Percentiles rank a stretch among this genome's conserved stretches.
Evolutionary conservation across 2,329 filamentous ascomycete genomes (phyloP).

Genomic region (Coleophoma crateriformis): DNA sequence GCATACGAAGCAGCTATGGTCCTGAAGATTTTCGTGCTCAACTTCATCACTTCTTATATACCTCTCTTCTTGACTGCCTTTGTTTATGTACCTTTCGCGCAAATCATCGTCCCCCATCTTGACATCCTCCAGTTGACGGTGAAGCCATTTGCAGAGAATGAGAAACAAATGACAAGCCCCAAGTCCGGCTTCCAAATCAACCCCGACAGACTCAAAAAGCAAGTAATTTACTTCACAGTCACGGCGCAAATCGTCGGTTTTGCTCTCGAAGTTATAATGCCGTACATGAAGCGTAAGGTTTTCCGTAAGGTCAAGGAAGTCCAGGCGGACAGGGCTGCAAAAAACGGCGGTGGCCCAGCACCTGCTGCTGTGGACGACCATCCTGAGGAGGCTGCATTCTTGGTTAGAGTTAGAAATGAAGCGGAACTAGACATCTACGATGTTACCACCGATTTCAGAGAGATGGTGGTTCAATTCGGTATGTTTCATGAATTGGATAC

Average conservation of each 20-base stretch:
- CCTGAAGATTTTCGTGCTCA: constrained; percentile 90
- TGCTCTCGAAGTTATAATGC: constrained; percentile 76
- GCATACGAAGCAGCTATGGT: constrained; percentile 80
- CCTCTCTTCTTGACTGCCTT: constrained; percentile 91
- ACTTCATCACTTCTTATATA: constrained; percentile 94
- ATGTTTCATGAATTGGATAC: constrained; percentile 15
- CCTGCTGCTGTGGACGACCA: constrained; percentile 53
- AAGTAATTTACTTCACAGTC: constrained; percentile 94
- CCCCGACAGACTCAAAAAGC: constrained; percentile 74
- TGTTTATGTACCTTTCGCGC: constrained; percentile 88
- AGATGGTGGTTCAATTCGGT: constrained; percentile 84
- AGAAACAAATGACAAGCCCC: constrained; percentile 58
- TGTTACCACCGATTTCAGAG: constrained; percentile 82
- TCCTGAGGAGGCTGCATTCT: constrained; percentile 73
- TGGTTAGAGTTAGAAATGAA: constrained; percentile 76
- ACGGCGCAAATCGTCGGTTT: constrained; percentile 90
- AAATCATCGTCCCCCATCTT: constrained; percentile 76
- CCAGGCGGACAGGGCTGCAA: constrained; percentile 53
- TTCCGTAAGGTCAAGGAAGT: constrained; percentile 76
- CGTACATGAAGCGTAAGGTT: constrained; percentile 74
- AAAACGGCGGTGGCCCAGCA: constrained; percentile 35
- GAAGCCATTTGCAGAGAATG: constrained; percentile 67
- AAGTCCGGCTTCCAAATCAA: constrained; percentile 73
- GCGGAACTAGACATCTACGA: constrained; percentile 80
- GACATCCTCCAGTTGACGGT: constrained; percentile 75